phyloP scores from a whole-genome alignment of 768 basidiomycete genomes.

The Hericium rajendrae region DNA sequence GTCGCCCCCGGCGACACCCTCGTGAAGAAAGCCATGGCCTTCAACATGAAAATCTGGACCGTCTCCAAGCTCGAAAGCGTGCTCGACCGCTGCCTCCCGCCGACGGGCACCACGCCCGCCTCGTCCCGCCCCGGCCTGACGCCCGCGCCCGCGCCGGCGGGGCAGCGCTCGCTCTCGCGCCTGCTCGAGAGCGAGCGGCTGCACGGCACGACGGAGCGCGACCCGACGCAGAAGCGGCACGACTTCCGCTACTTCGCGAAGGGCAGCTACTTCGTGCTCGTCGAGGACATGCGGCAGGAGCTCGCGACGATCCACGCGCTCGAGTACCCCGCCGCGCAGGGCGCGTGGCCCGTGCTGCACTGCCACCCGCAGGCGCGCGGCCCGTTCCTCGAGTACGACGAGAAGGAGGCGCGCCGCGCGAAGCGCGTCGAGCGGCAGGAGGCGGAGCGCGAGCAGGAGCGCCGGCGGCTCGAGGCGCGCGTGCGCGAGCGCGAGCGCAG shows the following conservation, averaged over 20 bases:
- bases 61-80: conserved; percentile 63
- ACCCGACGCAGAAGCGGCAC: conserved; percentile 78
- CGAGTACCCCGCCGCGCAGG: conserved; percentile 59
- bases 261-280: conserved; percentile 67
- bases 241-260: conserved; percentile 84
- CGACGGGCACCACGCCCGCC: conserved; percentile 18
- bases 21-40: conserved; percentile 54
- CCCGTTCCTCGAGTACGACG: conserved; percentile 70
- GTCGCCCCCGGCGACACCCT: conserved; percentile 31
- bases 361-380: conserved; percentile 67
- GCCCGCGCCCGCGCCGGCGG: conserved; percentile 21
- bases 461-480: conserved; percentile 18
- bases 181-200: conserved; percentile 75
- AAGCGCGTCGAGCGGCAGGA: conserved; percentile 24
- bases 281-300: conserved; percentile 84
- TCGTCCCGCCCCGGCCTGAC: conserved; percentile 1
- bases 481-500: conserved; percentile 23
- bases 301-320: conserved; percentile 77
- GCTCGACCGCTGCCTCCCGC: conserved; percentile 51
- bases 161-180: conserved; percentile 41
- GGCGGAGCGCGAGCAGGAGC: conserved; percentile 36
- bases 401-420: conserved; percentile 51
- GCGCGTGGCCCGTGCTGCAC: conserved; percentile 77
- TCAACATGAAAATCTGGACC: conserved; percentile 84
- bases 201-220: conserved; percentile 83